Conservation (phyloP, 228 moss, liverwort and hornwort genomes). For the Sphagnum magellanicum region DNA sequence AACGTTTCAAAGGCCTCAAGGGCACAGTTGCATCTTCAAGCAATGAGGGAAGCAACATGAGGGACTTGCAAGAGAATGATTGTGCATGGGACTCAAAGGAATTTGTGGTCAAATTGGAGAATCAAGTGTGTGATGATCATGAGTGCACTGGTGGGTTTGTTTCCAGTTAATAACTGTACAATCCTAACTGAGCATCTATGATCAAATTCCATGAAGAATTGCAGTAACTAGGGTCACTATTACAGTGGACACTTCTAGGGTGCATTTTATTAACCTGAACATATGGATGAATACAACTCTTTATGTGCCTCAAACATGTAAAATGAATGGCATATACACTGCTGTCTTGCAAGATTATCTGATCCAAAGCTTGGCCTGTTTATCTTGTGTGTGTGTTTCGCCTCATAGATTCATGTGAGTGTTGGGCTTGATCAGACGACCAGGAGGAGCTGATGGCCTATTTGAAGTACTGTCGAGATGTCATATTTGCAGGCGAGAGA, state of each 20-base stretch:
- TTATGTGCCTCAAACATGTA: not conserved
- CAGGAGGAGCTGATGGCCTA: constrained; percentile 64
- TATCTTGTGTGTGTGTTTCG: not conserved
- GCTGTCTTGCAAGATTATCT: not conserved
- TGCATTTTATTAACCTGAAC: too few relatives aligned
- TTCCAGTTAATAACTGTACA: not conserved
- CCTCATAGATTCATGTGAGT: not conserved
- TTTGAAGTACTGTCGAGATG: constrained; percentile 69
- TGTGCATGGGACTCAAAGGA: constrained; percentile 34
- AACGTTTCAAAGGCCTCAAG: not conserved
- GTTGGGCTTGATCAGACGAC: constrained; percentile 28
- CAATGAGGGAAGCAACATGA: constrained; percentile 3
- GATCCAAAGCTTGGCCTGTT: not conserved
- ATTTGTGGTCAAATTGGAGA: constrained; percentile 43
- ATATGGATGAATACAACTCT: too few relatives aligned
- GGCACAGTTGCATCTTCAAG: constrained; percentile 14
- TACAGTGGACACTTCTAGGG: too few relatives aligned
- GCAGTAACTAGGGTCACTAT: not conserved
- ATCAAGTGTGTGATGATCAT: constrained; percentile 21
- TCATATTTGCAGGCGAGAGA: constrained; percentile 54
- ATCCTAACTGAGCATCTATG: not conserved
- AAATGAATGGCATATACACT: not conserved
- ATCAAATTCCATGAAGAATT: not conserved
- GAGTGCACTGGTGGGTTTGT: constrained; percentile 40
- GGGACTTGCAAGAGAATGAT: constrained; percentile 13